Base-by-base conservation (phyloP, 192 early-diverging fungal species). In the Neocallimastix lanati region DNA sequence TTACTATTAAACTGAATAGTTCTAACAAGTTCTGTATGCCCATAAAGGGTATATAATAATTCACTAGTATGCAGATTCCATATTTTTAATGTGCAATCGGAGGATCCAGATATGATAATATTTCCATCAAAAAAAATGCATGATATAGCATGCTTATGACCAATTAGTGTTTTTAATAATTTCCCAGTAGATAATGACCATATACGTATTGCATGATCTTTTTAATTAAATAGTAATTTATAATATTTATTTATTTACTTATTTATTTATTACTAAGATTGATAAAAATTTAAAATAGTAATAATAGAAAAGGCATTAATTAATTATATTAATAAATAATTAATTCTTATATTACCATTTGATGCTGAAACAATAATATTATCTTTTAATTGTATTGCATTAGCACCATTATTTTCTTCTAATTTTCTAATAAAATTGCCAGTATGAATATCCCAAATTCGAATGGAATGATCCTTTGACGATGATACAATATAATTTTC, bases 91-190 rank as follows among this genome's bases (percentile, higher is more conserved):
- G 91, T 88, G 82, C 92, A 86, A 82, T 95, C 93, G 81, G 91
- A 93, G 30, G 92, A 93, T n/a, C 96, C 96, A 28, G 93, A 93
- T 13, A 94, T 90, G 78, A 97, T 93, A 35, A 85, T 83, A 13
- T 87, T 86, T 33, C 94, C 96, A 80, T 98, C 95, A 85, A 93
- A 96, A 79, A 95, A 93, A 12, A 97, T 86, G 79, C 95, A 95
- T 0, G 96, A 93, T 16, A 98, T 89, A 21, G 95, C 95, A 11
- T 93, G 89, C 6, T 83, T 82, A 83, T 98, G 94, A 6, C 93
- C 95, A 15, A 83, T 82, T 37, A 95, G 87, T 28, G 87, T 91
- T 36, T 86, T 85, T 28, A 93, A 30, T 77, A 88, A 90, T 76
- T 87, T 79, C 28, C 94, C 95, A 1, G 91, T 90, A 36, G 82